Conservation (phyloP, 257 asterid genomes). For the Salvia miltiorrhiza region DNA sequence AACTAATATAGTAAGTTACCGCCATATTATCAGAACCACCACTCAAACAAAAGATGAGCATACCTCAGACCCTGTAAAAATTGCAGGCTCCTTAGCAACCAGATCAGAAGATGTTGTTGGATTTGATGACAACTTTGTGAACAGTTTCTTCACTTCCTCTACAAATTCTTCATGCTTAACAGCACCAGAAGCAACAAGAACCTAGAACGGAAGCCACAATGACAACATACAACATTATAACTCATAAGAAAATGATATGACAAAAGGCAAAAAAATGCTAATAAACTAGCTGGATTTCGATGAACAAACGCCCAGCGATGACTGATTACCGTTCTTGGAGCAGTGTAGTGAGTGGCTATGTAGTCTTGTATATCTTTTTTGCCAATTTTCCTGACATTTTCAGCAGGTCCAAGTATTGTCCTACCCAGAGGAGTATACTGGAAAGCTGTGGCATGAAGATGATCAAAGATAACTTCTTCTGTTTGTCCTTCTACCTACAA, state of each 20-base stretch:
- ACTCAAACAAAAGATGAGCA: slow-evolving; percentile 6
- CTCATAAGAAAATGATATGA: slow-evolving; percentile 3
- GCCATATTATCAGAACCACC: slow-evolving; percentile 14
- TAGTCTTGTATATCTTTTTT: slow-evolving; percentile 54
- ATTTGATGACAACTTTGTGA: slow-evolving; percentile 61
- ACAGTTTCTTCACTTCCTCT: slow-evolving; percentile 58
- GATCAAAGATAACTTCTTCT: slow-evolving; percentile 90
- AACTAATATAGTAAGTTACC: background rate
- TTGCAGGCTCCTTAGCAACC: slow-evolving; percentile 64
- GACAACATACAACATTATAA: background rate
- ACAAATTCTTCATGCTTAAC: slow-evolving; percentile 85
- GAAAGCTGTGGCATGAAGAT: slow-evolving; percentile 94
- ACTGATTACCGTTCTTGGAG: slow-evolving; percentile 64
- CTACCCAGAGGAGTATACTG: slow-evolving; percentile 84
- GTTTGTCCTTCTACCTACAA: slow-evolving; percentile 79
- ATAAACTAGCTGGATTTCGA: slow-evolving; percentile 7
- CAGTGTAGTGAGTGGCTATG: slow-evolving; percentile 74
- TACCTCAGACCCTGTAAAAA: slow-evolving; percentile 96
- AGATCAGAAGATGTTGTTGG: slow-evolving; percentile 62
- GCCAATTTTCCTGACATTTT: slow-evolving; percentile 61
- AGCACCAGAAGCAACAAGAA: slow-evolving; percentile 75
- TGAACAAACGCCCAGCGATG: background rate
- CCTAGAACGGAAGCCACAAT: slow-evolving; percentile 40
- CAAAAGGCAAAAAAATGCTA: slow-evolving; percentile 1
- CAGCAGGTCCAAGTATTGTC: slow-evolving; percentile 88